These are phyloP conservation scores for Parmelia sp. DNA, from an alignment of 495 filamentous ascomycete species.

Conservation along the genomic window DNA sequence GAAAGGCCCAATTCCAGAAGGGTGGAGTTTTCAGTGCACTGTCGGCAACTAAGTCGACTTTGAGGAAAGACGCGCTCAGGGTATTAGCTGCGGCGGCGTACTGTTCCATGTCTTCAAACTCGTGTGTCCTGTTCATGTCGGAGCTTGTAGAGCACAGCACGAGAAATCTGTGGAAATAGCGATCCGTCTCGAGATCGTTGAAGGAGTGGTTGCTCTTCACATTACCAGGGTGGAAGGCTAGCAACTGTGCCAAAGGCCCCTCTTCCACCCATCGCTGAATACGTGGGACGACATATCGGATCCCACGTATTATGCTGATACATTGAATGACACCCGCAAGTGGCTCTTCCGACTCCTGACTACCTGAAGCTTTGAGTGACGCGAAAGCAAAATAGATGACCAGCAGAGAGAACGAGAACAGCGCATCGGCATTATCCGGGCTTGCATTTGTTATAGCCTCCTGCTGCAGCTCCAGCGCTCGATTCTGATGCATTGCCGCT, in stretches of 20 bases:
- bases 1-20: constrained; percentile 41
- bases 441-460: constrained; percentile 26
- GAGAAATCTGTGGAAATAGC: constrained; percentile 15
- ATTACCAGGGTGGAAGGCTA: constrained; percentile 27
- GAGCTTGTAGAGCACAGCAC: constrained; percentile 14
- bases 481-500: constrained; percentile 39
- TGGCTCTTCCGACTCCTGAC: constrained; percentile 21
- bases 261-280: constrained; percentile 32
- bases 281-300: constrained; percentile 31
- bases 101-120: constrained; percentile 32
- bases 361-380: constrained; percentile 34
- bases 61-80: constrained; percentile 28
- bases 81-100: constrained; percentile 33
- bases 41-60: constrained; percentile 16
- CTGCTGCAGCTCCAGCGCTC: constrained; percentile 36
- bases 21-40: constrained; percentile 32
- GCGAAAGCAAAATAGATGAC: constrained; percentile 43
- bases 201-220: constrained; percentile 39
- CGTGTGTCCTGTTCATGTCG: constrained; percentile 10
- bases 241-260: constrained; percentile 31
- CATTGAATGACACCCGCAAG: constrained; percentile 33
- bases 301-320: constrained; percentile 38
- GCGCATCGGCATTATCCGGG: constrained; percentile 38
- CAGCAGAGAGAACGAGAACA: constrained; percentile 41
- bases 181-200: constrained; percentile 29